Percentiles rank a stretch among this genome's conserved stretches.
These are phyloP conservation scores for Trichoderma sp. DNA, from an alignment of 2,329 filamentous ascomycete genomes.

Conservation along the genomic window DNA sequence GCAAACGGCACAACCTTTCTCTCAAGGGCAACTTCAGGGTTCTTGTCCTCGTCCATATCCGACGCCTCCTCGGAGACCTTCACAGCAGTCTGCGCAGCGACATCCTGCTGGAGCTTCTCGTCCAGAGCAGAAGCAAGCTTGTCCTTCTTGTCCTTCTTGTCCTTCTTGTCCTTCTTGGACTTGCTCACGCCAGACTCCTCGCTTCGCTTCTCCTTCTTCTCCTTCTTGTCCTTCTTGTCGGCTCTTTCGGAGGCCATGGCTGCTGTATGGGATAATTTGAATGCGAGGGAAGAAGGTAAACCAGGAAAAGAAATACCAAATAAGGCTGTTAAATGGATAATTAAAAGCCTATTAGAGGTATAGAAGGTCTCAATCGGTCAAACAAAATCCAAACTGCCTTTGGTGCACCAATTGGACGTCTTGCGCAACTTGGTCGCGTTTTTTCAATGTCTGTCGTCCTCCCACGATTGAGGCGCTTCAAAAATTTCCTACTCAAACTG, in stretches of 20 bases:
- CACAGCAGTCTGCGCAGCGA: constrained; percentile 40
- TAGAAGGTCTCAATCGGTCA: background rate
- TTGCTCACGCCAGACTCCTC: constrained; percentile 53
- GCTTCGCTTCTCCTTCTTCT: constrained; percentile 59
- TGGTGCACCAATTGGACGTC: constrained; percentile 12
- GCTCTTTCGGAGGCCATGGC: constrained; percentile 48
- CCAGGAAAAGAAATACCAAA: background rate
- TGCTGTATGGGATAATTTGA: constrained; percentile 21
- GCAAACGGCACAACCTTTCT: constrained; percentile 78
- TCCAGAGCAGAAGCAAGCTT: constrained; percentile 53
- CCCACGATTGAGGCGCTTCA: constrained; percentile 25
- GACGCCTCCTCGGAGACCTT: constrained; percentile 43
- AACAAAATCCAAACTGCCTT: background rate
- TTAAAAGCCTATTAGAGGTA: background rate
- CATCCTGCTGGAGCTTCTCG: constrained; percentile 58
- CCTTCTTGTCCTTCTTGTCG: constrained; percentile 55
- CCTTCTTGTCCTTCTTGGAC: constrained; percentile 62
- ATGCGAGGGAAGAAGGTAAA: background rate
- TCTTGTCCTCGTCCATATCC: constrained; percentile 45
- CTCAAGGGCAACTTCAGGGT: constrained; percentile 42
- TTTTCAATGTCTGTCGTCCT: constrained; percentile 20
- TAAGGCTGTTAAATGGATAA: background rate
- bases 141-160: constrained; percentile 70
- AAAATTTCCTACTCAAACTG: constrained; percentile 28
- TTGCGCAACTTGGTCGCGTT: constrained; percentile 16